Base-by-base conservation (phyloP, 371 early-diverging fungal genomes). In the Mortierella sp. region DNA sequence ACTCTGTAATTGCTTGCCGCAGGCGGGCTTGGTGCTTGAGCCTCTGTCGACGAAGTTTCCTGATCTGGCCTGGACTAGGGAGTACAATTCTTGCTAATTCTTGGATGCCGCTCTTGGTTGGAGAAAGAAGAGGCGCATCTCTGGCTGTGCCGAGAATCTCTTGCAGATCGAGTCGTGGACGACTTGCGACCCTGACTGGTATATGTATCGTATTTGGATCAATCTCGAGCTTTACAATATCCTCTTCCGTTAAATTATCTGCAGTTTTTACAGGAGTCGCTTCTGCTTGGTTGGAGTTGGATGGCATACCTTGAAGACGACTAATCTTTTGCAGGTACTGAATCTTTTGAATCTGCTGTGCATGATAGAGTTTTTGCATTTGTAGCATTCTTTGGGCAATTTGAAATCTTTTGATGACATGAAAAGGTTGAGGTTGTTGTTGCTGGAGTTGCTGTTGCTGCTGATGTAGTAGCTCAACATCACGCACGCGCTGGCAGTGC, bases 281-380 rank as follows among this genome's bases (percentile, higher is more conserved):
- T 16, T 45, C 64, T 21, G 33, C 41, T 4, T 43, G 36, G 7
- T 52, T 19, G 7, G 15, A 41, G 41, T 11, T 38, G 53, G 57
- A 50, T 24, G 53, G 69, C 13, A 47, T 60, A 21, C 36, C 38
- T 41, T 73, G 78, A 36, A 73, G 70, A 28, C 22, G 65, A 43
- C 36, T 69, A 24, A 73, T 43, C 22, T 69, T 68, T 67, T 77
- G 78, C 57, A 77, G 65, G 43, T 69, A 65, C 48, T 69, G 78
- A 28, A 77, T 72, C 57, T 58, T 72, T 66, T 77, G 78, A 38
- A 77, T 69, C 40, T 73, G 78, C 22, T 72, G 73, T 13, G 78
- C 73, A 41, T 73, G 74, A 58, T 69, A 59, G 19, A 73, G 47
- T 52, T 69, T 50, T 45, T 77, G 78, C 45, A 72, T 45, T 32